Percentiles rank a stretch among this genome's conserved stretches.
Conservation (phyloP, 75 land plant genomes). For the Chamaecyparis obtusa region DNA sequence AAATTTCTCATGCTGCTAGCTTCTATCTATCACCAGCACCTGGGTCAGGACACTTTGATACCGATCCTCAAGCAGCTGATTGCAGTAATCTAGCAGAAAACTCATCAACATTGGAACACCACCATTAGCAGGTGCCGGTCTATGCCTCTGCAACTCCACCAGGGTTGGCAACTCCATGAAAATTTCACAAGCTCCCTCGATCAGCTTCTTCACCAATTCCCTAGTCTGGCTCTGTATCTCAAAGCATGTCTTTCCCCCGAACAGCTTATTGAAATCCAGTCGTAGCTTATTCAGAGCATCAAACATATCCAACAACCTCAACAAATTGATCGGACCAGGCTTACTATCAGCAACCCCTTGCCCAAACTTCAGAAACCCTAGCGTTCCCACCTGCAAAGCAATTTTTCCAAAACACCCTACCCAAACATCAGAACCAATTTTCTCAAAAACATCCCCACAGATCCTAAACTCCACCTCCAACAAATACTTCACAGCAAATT, state of each 20-base stretch:
- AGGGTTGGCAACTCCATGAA: conserved; percentile 50
- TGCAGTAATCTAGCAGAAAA: conserved; percentile 65
- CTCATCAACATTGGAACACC: conserved; percentile 56
- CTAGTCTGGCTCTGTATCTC: conserved; percentile 48
- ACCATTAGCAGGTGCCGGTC: conserved; percentile 52
- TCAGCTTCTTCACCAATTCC: conserved; percentile 45
- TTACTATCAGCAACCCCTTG: conserved; percentile 33
- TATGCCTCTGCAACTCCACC: conserved; percentile 53
- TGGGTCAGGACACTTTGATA: conserved; percentile 52
- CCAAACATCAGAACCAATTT: conserved; percentile 33
- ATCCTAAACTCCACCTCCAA: conserved; percentile 60
- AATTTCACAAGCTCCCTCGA: conserved; percentile 49
- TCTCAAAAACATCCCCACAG: conserved; percentile 47
- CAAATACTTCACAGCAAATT: conserved; percentile 61
- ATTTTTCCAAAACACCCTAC: conserved; percentile 44
- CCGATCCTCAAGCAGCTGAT: conserved; percentile 48
- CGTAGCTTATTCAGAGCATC: conserved; percentile 40
- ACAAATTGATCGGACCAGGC: conserved; percentile 59
- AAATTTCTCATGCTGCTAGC: conserved; percentile 49
- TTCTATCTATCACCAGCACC: conserved; percentile 56
- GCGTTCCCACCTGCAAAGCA: conserved; percentile 40
- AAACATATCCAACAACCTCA: conserved; percentile 56
- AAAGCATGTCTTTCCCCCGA: conserved; percentile 39
- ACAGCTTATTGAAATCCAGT: conserved; percentile 42
- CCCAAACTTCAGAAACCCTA: conserved; percentile 53